Base-by-base conservation (phyloP, 2,329 filamentous ascomycete species). In the Aureobasidium sp. region DNA sequence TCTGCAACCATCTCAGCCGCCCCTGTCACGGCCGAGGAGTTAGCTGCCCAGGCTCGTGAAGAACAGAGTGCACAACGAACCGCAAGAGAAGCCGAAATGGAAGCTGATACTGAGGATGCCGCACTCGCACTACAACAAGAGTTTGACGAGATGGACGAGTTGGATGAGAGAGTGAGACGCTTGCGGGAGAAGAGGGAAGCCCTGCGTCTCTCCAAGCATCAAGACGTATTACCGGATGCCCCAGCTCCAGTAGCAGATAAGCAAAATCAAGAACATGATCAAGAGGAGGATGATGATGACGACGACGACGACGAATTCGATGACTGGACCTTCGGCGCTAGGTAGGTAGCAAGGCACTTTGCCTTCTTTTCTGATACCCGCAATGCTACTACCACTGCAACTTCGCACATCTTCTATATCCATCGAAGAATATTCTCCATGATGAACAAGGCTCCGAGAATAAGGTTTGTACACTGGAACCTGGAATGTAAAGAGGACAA, bases 71-170 rank as follows among this genome's bases (percentile, higher is more conserved):
- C 71, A 39, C 77, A 80, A 63, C 72, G 76, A 12, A 74, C 71
- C 1, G 70, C 69, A 60, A 68, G 72, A 34, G 77, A 81, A 47
- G 74, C 71, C 52, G 79, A 81, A 66, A 66, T 78, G 50, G 78
- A 79, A 65, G 78, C 71, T 1, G 79, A 81, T 66, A 77, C 74
- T 65, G 78, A 80, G 64, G 78, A 80, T 62, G 79, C 78, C 2
- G 74, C 71, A 46, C 70, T 73, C 39, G 70, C 74, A 6, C 67
- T 81, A 13, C 72, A 77, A 65, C 78, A 79, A 52, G 79, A 81
- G 63, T 79, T 81, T 57, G 79, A 80, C 44, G 76, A 79, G 64
- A 80, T 81, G 79, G 77, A 79, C 27, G 74, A 72, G 5, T 68
- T 80, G 53, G 78, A 81, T 65, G 74, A 76, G 65, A 68, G 79